Percentiles rank a stretch among this genome's conserved stretches.
These are phyloP conservation scores for Hypoxylon sp. DNA, from an alignment of 2,329 filamentous ascomycete genomes.

Conservation along the genomic window DNA sequence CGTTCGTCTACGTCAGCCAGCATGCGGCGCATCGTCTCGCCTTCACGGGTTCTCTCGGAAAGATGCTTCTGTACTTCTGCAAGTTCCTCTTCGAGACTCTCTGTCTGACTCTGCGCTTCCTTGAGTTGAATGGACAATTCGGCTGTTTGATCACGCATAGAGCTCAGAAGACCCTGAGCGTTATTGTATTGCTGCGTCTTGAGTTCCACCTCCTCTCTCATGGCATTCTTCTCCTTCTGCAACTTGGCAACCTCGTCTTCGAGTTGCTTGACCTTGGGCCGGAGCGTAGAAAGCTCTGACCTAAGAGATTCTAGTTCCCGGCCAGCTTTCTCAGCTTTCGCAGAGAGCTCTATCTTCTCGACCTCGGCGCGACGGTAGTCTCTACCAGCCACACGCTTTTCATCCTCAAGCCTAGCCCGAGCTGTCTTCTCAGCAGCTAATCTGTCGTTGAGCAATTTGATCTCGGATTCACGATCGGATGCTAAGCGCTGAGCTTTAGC, in stretches of 20 bases:
- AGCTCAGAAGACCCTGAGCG: constrained; percentile 86
- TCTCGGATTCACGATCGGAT: constrained; percentile 81
- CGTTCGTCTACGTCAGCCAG: constrained; percentile 88
- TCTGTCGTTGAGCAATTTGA: constrained; percentile 83
- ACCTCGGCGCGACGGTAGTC: constrained; percentile 84
- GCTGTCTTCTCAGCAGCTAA: constrained; percentile 80
- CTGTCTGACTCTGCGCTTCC: constrained; percentile 84
- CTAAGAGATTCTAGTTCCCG: constrained; percentile 80
- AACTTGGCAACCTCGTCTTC: constrained; percentile 81
- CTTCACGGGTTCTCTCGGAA: constrained; percentile 89
- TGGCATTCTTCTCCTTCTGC: constrained; percentile 74
- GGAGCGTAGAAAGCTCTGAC: constrained; percentile 79
- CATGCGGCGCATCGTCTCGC: constrained; percentile 92
- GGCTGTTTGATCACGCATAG: constrained; percentile 91
- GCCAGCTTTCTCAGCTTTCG: constrained; percentile 78
- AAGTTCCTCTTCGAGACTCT: constrained; percentile 92
- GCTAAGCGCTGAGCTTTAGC: constrained; percentile 77
- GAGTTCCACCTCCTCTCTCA: constrained; percentile 85
- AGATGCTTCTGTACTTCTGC: constrained; percentile 89
- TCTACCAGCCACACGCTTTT: constrained; percentile 78
- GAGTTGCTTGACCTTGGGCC: constrained; percentile 73
- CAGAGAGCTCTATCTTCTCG: constrained; percentile 83
- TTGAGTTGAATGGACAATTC: constrained; percentile 94
- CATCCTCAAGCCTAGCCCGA: constrained; percentile 83
- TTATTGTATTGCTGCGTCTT: constrained; percentile 89